Evolutionary conservation across 2,329 filamentous ascomycete species (phyloP).

Genomic region (Clarireedia paspali): DNA sequence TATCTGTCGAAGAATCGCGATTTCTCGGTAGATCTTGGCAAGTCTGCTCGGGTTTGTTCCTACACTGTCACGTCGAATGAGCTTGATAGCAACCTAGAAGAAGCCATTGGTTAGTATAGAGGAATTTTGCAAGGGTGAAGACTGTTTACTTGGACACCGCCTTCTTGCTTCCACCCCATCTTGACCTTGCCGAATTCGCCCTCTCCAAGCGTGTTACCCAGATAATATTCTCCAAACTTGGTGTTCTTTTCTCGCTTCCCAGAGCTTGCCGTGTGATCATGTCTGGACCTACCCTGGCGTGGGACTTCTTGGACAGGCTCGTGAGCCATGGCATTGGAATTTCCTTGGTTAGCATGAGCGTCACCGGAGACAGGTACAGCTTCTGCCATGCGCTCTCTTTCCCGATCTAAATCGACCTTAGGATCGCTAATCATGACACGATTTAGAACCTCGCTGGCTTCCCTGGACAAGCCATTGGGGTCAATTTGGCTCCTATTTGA

Average conservation of each 20-base stretch:
- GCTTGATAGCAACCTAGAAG: constrained; percentile 82
- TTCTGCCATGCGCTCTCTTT: constrained; percentile 61
- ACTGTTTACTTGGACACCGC: constrained; percentile 63
- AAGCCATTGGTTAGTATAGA: background rate
- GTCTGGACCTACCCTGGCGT: constrained; percentile 42
- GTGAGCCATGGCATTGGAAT: constrained; percentile 40
- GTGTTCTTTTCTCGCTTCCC: constrained; percentile 61
- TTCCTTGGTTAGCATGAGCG: constrained; percentile 37
- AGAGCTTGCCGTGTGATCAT: constrained; percentile 41
- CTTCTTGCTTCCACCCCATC: constrained; percentile 95
- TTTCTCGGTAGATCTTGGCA: constrained; percentile 96
- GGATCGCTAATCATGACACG: constrained; percentile 71
- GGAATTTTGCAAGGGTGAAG: background rate
- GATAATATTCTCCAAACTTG: constrained; percentile 90
- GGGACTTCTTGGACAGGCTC: constrained; percentile 41
- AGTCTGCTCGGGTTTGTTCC: constrained; percentile 82
- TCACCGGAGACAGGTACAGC: constrained; percentile 38
- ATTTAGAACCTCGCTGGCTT: constrained; percentile 73
- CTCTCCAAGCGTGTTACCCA: constrained; percentile 93
- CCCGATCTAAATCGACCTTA: constrained; percentile 63
- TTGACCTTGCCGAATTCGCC: constrained; percentile 99
- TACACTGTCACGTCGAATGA: constrained; percentile 86
- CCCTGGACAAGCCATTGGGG: constrained; percentile 55
- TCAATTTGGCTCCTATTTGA: constrained; percentile 29
- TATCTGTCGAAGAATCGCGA: constrained; percentile 78